Conservation (phyloP, 129 eudicot genomes). For the Centrapalus pauciflorus region DNA sequence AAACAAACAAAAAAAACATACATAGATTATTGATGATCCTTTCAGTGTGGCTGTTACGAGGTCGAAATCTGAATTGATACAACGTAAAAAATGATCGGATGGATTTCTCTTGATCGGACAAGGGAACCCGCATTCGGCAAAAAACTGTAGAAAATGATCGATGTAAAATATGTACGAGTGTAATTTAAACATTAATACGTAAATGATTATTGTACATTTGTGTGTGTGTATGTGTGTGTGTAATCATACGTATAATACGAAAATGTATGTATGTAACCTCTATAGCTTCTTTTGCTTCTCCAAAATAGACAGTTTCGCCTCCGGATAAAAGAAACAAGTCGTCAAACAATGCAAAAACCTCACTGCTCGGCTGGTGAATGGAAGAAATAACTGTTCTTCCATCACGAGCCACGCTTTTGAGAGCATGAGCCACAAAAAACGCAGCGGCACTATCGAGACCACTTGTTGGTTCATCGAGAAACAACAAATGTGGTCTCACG, state of each 20-base stretch:
- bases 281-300: slow-evolving; percentile 62
- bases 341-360: slow-evolving; percentile 70
- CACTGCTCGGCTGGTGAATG: slow-evolving; percentile 69
- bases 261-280: too few relatives aligned
- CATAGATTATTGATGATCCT: slow-evolving; percentile 59
- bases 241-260: too few relatives aligned
- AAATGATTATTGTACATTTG: too few relatives aligned
- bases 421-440: slow-evolving; percentile 72
- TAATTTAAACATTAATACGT: background rate
- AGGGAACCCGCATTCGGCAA: slow-evolving; percentile 68
- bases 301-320: slow-evolving; percentile 72
- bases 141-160: slow-evolving; percentile 37
- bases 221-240: too few relatives aligned
- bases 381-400: slow-evolving; percentile 79
- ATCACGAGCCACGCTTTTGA: slow-evolving; percentile 72
- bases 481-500: slow-evolving; percentile 59
- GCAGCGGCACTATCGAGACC: slow-evolving; percentile 90
- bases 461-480: slow-evolving; percentile 87
- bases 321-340: slow-evolving; percentile 64
- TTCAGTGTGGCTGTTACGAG: slow-evolving; percentile 53
- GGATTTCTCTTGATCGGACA: slow-evolving; percentile 75
- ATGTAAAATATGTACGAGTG: background rate
- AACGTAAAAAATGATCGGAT: slow-evolving; percentile 75
- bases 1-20: slow-evolving; percentile 14
- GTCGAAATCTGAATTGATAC: slow-evolving; percentile 78